Base-by-base conservation (phyloP, 2,329 filamentous ascomycete genomes). In the Colletotrichum sp. region DNA sequence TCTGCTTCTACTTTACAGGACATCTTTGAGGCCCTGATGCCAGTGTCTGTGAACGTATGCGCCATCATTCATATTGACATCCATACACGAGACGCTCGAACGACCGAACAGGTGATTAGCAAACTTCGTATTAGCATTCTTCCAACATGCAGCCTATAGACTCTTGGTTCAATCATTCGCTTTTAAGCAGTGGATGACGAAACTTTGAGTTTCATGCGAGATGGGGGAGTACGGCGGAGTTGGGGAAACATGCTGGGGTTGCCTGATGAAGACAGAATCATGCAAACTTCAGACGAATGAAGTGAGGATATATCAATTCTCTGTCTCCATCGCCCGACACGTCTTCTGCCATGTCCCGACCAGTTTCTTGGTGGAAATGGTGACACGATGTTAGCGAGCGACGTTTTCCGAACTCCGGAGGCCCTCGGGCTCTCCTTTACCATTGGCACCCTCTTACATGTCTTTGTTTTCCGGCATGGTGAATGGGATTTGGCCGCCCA, bases 401-500 rank as follows among this genome's bases (percentile, higher is more conserved):
- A 71, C 18, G 8, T 61, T 28, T 8, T 74, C n/a, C 8, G 6
- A 24, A 26, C 9, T 3, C 28, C 34, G 8, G 36, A 38, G 36
- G 48, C 67, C 18, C 16, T 26, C 18, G 61, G 61, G 52, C 15
- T 66, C 3, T 71, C 52, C 7, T 78, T 78, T 13, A 10, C 28
- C 24, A 34, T 69, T 16, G 76, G 77, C 4, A 56, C 66, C 3
- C n/a, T 66, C 1, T 12, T 71, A 5, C 78, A 82, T 28, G 12
- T 77, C 10, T 70, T 77, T 28, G 24, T 78, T 9, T 81, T 80
- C 48, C 77, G 77, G 3, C 56, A 70, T 4, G 79, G 81, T 10
- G 81, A 82, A 48, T 80, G 80, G 80, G 81, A 82, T 34, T 16
- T 78, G 15, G 32, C 75, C 6, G 76, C 72, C 1, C 36, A 77